Evolutionary conservation across 805 yeast species (phyloP).

Genomic region (Kodamaea kakaduensis): DNA sequence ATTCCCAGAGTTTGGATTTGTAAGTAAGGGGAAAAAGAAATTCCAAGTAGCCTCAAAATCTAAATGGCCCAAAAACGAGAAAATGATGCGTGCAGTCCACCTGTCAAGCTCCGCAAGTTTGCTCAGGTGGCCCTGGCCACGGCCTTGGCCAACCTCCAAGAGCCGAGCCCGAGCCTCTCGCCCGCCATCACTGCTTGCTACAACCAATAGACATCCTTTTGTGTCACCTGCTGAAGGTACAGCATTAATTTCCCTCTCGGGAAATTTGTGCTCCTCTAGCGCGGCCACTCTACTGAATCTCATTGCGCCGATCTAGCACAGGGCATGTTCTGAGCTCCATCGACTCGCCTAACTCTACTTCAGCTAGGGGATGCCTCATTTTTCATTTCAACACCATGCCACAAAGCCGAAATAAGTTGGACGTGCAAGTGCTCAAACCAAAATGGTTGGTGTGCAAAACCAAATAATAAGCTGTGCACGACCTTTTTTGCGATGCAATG

Average conservation of each 20-base stretch:
- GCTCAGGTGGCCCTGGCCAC: background rate
- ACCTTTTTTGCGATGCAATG: no score
- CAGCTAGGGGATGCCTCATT: constrained; percentile 1
- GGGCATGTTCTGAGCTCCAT: no score
- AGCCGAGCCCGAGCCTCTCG: background rate
- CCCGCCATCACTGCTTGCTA: background rate
- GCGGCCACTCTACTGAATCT: no score
- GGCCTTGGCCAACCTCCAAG: background rate
- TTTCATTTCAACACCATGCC: background rate
- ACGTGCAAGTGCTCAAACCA: constrained; percentile 1
- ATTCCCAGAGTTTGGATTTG: constrained; percentile 4
- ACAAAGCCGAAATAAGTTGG: no score
- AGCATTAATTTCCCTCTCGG: no score
- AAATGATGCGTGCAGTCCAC: no score
- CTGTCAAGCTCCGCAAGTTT: background rate
- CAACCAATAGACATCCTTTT: no score
- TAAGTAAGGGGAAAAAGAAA: constrained; percentile 1
- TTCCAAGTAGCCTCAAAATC: background rate
- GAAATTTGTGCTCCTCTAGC: no score
- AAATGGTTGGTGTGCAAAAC: background rate
- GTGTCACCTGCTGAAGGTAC: no score
- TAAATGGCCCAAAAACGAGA: background rate
- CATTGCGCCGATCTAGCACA: no score
- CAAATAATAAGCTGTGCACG: background rate
- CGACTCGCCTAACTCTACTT: background rate